Conservation (phyloP, 78 protist genomes). For the Dictyostelium firmibasis region DNA sequence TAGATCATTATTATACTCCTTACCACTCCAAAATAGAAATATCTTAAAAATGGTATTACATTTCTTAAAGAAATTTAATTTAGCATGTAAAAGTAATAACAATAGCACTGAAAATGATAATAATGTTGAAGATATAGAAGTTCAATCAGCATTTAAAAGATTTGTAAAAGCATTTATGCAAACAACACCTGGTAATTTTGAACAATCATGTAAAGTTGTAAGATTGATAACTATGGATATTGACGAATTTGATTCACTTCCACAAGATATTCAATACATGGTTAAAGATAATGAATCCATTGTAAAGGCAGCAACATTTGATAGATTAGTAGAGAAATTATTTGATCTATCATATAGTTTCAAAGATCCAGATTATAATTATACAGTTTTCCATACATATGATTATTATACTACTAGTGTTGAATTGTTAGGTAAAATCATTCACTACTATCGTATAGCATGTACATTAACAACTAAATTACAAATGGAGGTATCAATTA, state of each 20-base stretch:
- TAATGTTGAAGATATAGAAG: background rate
- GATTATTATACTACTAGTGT: conserved; percentile 42
- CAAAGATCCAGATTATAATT: conserved; percentile 64
- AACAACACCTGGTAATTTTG: background rate
- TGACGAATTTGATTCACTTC: conserved; percentile 24
- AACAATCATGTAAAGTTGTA: background rate
- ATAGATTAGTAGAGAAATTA: conserved; percentile 34
- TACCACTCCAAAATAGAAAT: conserved; percentile 35
- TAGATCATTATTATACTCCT: conserved; percentile 15
- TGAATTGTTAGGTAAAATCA: conserved; percentile 12
- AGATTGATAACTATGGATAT: background rate
- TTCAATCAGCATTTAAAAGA: background rate
- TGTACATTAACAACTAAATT: background rate
- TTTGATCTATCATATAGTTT: conserved; percentile 3
- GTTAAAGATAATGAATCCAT: conserved; percentile 22
- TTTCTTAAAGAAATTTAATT: conserved; percentile 2
- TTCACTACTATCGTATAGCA: conserved; percentile 36
- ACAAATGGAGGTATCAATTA: conserved; percentile 19
- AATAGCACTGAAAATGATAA: background rate
- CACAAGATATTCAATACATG: conserved; percentile 48
- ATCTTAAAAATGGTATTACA: background rate
- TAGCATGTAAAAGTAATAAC: background rate
- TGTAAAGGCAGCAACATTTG: conserved; percentile 48
- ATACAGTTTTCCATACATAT: conserved; percentile 65
- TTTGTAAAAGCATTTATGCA: background rate